These are phyloP conservation scores for Mrakia gelida DNA, from an alignment of 768 basidiomycete genomes.

Conservation along the genomic window DNA sequence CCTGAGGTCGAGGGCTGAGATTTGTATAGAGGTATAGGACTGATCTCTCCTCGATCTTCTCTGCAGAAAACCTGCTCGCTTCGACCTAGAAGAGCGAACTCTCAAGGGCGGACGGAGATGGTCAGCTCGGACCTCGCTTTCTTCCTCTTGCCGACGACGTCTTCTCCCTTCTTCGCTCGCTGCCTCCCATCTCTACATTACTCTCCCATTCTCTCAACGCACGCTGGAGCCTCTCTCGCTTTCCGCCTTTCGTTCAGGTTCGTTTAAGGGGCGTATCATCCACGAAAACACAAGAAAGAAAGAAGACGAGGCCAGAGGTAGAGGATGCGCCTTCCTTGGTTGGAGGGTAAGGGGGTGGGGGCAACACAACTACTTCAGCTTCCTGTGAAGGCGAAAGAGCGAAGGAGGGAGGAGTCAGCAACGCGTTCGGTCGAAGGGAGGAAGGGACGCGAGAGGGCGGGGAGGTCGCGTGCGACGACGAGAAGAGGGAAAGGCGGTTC, in stretches of 20 bases:
- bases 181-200: not conserved
- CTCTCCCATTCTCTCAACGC: too few relatives aligned
- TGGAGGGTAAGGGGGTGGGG: not conserved
- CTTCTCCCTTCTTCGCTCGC: not conserved
- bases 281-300: conserved; percentile 18
- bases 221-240: too few relatives aligned
- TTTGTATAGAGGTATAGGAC: too few relatives aligned
- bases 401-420: not conserved
- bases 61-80: too few relatives aligned
- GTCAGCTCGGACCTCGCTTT: not conserved
- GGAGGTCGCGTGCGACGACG: not conserved
- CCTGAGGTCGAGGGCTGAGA: not conserved
- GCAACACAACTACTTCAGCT: conserved; percentile 31
- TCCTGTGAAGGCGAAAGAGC: conserved; percentile 10
- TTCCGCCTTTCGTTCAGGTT: not conserved
- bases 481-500: not conserved
- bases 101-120: too few relatives aligned
- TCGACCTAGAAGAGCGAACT: too few relatives aligned
- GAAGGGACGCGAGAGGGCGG: not conserved
- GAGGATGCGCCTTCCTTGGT: not conserved
- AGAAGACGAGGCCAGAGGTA: not conserved
- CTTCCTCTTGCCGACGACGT: not conserved
- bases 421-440: not conserved
- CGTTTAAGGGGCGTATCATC: conserved; percentile 20
- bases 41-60: too few relatives aligned